Conservation (phyloP, 1,284 basidiomycete genomes). For the Psilocybe mexicana region DNA sequence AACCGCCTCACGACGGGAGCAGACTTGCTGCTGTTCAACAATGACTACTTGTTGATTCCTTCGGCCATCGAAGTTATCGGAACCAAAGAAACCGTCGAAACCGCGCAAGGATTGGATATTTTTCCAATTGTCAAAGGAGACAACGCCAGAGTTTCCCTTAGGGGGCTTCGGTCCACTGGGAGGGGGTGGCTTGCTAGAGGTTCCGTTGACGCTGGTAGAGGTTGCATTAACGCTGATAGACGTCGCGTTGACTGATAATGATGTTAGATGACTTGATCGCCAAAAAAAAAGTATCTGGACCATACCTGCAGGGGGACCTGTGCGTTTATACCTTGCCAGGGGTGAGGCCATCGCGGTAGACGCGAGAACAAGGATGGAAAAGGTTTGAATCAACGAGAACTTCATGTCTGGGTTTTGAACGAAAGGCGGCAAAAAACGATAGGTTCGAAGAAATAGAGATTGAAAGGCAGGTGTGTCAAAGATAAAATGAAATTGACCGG, state of each 20-base stretch:
- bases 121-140: conserved; percentile 38
- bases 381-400: conserved; percentile 12
- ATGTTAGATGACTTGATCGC: background rate
- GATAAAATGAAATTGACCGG: conserved; percentile 9
- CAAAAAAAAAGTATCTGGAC: background rate
- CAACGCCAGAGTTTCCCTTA: background rate
- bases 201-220: background rate
- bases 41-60: conserved; percentile 25
- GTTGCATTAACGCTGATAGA: too few species aligned
- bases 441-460: background rate
- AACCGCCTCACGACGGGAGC: conserved; percentile 36
- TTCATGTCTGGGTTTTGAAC: conserved; percentile 7
- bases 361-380: conserved; percentile 12
- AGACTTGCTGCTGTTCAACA: conserved; percentile 32
- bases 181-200: background rate
- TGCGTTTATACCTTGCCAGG: conserved; percentile 10
- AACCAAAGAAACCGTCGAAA: conserved; percentile 44
- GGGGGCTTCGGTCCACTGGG: background rate
- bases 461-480: background rate
- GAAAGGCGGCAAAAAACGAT: background rate
- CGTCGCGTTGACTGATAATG: background rate
- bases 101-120: conserved; percentile 34
- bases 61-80: conserved; percentile 38
- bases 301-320: conserved; percentile 5
- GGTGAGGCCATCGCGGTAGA: conserved; percentile 12